These are phyloP conservation scores for Paecilomyces formosus DNA, from an alignment of 2,329 filamentous ascomycete species.

Conservation along the genomic window DNA sequence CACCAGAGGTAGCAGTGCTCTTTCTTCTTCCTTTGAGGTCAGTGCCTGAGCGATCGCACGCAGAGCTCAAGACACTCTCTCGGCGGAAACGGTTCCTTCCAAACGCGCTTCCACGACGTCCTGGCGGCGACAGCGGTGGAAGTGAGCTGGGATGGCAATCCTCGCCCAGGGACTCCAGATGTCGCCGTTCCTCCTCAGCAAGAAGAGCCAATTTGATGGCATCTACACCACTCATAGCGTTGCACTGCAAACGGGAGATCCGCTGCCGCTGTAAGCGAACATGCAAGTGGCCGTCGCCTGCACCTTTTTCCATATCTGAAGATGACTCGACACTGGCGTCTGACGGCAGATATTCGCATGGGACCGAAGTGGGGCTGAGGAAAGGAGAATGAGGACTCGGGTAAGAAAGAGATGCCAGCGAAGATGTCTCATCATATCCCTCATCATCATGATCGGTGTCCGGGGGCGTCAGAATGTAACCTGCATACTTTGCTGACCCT, in stretches of 20 bases:
- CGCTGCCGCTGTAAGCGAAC: slow-evolving; percentile 32
- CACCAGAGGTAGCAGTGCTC: slow-evolving; percentile 15
- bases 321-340: neutral
- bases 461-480: slow-evolving; percentile 28
- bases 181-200: slow-evolving; percentile 15
- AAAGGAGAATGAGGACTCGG: slow-evolving; percentile 17
- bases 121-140: slow-evolving; percentile 23
- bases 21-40: slow-evolving; percentile 15
- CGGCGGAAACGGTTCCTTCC: slow-evolving; percentile 22
- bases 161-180: slow-evolving; percentile 8
- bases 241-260: slow-evolving; percentile 33
- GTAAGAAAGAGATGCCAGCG: slow-evolving; percentile 56
- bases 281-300: slow-evolving; percentile 8
- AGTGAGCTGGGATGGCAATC: slow-evolving; percentile 33
- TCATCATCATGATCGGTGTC: slow-evolving; percentile 33
- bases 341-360: slow-evolving; percentile 10
- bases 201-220: slow-evolving; percentile 29
- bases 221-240: slow-evolving; percentile 24
- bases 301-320: slow-evolving; percentile 7
- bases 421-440: slow-evolving; percentile 41
- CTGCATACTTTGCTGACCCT: slow-evolving; percentile 8
- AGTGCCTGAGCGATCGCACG: neutral
- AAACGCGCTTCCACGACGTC: slow-evolving; percentile 19
- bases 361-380: slow-evolving; percentile 22
- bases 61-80: neutral